These are phyloP conservation scores for Penicillium maclennaniae DNA, from an alignment of 495 filamentous ascomycete species.

Conservation along the genomic window DNA sequence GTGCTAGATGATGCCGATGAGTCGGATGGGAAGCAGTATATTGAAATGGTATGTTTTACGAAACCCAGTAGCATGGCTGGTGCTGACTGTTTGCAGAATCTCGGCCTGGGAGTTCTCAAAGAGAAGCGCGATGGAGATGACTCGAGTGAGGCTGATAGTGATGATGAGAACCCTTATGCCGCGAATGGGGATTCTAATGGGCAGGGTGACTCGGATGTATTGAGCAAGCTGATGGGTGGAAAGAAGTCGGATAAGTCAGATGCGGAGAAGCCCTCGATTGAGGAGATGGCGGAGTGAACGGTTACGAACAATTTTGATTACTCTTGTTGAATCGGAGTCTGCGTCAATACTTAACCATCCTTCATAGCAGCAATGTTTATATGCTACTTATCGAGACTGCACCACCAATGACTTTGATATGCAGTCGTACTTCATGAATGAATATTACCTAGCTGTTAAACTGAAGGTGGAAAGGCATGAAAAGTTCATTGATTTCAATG, in stretches of 20 bases:
- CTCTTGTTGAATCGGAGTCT: not conserved
- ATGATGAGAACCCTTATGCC: constrained; percentile 10
- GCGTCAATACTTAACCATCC: too few species aligned
- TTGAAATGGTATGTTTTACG: constrained; percentile 48
- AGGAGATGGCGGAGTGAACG: constrained; percentile 38
- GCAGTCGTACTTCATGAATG: not conserved
- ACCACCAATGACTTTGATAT: not conserved
- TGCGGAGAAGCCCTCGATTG: constrained; percentile 39
- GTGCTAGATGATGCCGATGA: constrained; percentile 35
- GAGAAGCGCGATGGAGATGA: constrained; percentile 34
- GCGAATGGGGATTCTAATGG: constrained; percentile 8
- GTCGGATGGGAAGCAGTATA: constrained; percentile 38
- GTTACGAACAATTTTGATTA: not conserved
- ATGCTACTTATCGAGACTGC: not conserved
- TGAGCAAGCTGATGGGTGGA: constrained; percentile 41
- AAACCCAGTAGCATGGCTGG: not conserved
- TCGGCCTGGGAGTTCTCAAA: constrained; percentile 51
- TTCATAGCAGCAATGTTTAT: too few species aligned
- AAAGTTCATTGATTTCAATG: constrained; percentile 6
- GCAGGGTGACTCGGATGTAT: constrained; percentile 30
- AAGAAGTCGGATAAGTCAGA: constrained; percentile 21
- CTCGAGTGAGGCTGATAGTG: constrained; percentile 14
- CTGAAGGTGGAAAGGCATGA: constrained; percentile 2
- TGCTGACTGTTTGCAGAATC: constrained; percentile 28
- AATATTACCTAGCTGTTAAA: not conserved